Evolutionary conservation across 495 filamentous ascomycete species (phyloP).

Genomic region (Talaromyces wortmannii): DNA sequence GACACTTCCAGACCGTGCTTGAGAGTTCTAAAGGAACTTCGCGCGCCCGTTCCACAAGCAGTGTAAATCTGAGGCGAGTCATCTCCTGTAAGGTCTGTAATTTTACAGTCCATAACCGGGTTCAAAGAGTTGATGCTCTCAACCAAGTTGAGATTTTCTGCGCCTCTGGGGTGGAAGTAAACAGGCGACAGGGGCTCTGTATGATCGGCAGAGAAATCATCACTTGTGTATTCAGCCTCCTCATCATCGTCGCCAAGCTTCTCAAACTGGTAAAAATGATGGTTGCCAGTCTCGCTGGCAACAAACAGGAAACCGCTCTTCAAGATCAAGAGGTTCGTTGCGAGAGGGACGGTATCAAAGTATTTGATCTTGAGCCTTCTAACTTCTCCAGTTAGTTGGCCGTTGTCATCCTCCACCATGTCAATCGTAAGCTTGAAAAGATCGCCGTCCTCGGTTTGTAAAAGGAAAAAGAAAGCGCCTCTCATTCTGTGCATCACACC

Average conservation of each 20-base stretch:
- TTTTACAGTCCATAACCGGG: slow-evolving; percentile 82
- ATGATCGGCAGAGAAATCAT: slow-evolving; percentile 70
- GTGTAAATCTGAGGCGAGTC: slow-evolving; percentile 97
- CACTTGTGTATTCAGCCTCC: slow-evolving; percentile 77
- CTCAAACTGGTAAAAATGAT: slow-evolving; percentile 95
- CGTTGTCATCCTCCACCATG: slow-evolving; percentile 75
- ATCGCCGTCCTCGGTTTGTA: slow-evolving; percentile 95
- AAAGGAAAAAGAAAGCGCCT: slow-evolving; percentile 95
- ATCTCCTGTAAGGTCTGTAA: slow-evolving; percentile 80
- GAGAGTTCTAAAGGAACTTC: slow-evolving; percentile 82
- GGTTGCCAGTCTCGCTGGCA: slow-evolving; percentile 86
- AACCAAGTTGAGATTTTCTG: slow-evolving; percentile 77
- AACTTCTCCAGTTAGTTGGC: slow-evolving; percentile 73
- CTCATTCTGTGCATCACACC: slow-evolving; percentile 96
- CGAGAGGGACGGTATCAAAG: slow-evolving; percentile 91
- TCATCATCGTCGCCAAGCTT: slow-evolving; percentile 96
- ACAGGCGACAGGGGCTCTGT: slow-evolving; percentile 60
- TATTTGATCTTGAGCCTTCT: slow-evolving; percentile 87
- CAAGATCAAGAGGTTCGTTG: slow-evolving; percentile 78
- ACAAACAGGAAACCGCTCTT: slow-evolving; percentile 96
- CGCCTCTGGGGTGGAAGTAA: slow-evolving; percentile 75
- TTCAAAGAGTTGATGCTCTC: slow-evolving; percentile 86
- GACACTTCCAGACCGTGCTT: slow-evolving; percentile 90
- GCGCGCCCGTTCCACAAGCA: slow-evolving; percentile 77
- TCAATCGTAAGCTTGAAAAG: slow-evolving; percentile 94